These are phyloP conservation scores for Scheffersomyces coipomensis DNA, from an alignment of 805 yeast genomes.

Conservation along the genomic window DNA sequence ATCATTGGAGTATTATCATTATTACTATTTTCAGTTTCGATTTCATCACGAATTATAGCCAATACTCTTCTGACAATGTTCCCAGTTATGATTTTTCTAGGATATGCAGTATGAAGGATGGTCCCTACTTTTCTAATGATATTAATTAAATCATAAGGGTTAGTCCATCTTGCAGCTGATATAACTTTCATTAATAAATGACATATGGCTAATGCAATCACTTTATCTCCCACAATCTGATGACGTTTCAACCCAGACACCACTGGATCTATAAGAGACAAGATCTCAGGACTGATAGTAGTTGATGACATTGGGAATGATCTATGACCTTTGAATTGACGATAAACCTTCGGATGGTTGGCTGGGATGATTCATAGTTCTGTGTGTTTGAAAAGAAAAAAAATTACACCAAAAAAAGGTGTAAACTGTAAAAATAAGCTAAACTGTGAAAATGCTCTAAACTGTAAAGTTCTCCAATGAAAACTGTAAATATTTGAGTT, in stretches of 20 bases:
- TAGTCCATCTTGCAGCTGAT: constrained; percentile 84
- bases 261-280: constrained; percentile 35
- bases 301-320: background rate
- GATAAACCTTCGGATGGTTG: no score
- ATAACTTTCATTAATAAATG: constrained; percentile 84
- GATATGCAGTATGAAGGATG: constrained; percentile 73
- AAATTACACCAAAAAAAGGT: no score
- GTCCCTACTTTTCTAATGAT: constrained; percentile 75
- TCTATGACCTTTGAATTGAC: no score
- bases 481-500: no score
- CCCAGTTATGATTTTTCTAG: constrained; percentile 85
- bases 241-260: constrained; percentile 69
- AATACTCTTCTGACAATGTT: constrained; percentile 88
- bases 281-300: constrained; percentile 28
- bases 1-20: constrained; percentile 58
- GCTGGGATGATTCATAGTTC: no score
- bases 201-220: constrained; percentile 83
- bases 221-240: constrained; percentile 77
- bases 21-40: constrained; percentile 46
- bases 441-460: no score
- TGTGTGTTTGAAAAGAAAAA: background rate
- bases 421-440: no score
- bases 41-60: constrained; percentile 84
- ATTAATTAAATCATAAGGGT: constrained; percentile 64
- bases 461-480: no score